phyloP scores from a whole-genome alignment of 1,139 yeast species.

The Pichia sp. region DNA sequence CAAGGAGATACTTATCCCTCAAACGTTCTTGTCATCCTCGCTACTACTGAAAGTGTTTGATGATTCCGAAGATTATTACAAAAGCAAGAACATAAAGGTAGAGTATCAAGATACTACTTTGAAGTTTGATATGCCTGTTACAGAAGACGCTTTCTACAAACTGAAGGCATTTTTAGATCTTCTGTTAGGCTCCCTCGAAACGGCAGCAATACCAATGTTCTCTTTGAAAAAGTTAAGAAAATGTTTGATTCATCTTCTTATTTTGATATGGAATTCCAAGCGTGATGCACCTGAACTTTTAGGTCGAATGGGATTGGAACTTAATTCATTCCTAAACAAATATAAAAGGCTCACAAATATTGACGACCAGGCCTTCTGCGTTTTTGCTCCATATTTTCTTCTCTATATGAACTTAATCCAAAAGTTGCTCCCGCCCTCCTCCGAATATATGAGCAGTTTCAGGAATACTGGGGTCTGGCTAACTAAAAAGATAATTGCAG shows the following conservation, averaged over 20 bases:
- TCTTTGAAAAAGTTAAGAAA: conserved; percentile 15
- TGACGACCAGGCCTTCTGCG: conserved; percentile 5
- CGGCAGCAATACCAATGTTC: conserved; percentile 1
- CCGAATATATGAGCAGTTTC: conserved; percentile 7
- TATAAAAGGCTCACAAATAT: conserved; percentile 1
- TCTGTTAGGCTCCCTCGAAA: conserved; percentile 5
- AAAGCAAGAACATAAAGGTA: conserved; percentile 3
- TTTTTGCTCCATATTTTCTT: conserved; percentile 20
- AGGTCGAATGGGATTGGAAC: conserved; percentile 10
- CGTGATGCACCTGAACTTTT: conserved; percentile 4
- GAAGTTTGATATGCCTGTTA: conserved; percentile 5
- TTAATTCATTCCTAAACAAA: conserved; percentile 11
- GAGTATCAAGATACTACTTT: conserved; percentile 1
- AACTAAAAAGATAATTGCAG: conserved; percentile 13
- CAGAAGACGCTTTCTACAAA: conserved; percentile 1
- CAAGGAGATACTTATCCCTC: neutral
- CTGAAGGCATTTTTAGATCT: conserved; percentile 12
- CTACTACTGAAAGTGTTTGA: conserved; percentile 1
- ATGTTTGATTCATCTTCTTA: conserved; percentile 19
- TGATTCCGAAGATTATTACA: conserved; percentile 1
- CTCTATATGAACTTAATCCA: conserved; percentile 15
- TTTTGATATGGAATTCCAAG: conserved; percentile 19
- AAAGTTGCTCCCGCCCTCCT: conserved; percentile 13
- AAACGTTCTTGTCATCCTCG: conserved; percentile 3
- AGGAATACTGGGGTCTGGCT: conserved; percentile 10